Evolutionary conservation across 306 rosid genomes (phyloP).

Genomic region (Prunus kanzakura): DNA sequence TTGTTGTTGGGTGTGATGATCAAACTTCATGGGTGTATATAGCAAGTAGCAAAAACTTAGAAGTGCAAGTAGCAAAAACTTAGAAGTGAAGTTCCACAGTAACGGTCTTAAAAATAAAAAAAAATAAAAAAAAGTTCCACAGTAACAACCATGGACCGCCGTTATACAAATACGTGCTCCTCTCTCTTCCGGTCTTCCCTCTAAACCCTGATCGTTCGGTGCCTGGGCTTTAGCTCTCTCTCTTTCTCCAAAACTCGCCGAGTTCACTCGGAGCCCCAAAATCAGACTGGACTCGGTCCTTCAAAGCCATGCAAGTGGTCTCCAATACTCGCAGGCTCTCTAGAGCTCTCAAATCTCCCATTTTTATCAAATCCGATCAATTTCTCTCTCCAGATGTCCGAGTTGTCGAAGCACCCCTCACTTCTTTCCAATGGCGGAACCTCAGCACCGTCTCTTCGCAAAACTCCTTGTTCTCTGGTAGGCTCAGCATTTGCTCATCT

Average conservation of each 20-base stretch:
- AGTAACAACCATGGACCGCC: conserved; percentile 12
- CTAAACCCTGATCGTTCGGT: conserved; percentile 43
- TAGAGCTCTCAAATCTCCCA: conserved; percentile 43
- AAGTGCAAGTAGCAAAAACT: neutral
- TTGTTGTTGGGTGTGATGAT: neutral
- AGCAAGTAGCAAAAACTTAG: neutral
- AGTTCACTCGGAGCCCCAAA: conserved; percentile 31
- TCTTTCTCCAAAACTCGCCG: conserved; percentile 31
- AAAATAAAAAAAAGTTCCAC: conserved; percentile 10
- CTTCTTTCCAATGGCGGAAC: conserved; percentile 34
- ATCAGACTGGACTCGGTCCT: conserved; percentile 23
- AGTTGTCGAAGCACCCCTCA: conserved; percentile 22
- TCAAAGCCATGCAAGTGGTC: conserved; percentile 58
- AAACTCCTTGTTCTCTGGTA: conserved; percentile 39
- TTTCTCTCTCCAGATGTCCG: conserved; percentile 37
- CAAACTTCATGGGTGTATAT: neutral
- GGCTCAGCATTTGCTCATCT: neutral
- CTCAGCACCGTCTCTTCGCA: conserved; percentile 17
- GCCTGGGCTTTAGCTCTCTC: neutral
- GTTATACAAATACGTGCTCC: conserved; percentile 1
- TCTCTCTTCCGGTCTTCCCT: neutral
- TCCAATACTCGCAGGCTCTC: conserved; percentile 58
- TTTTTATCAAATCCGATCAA: conserved; percentile 29
- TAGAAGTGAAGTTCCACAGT: conserved; percentile 25
- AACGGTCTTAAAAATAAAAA: neutral